Conservation (phyloP, 2,329 filamentous ascomycete species). For the Diaporthe humulicola region DNA sequence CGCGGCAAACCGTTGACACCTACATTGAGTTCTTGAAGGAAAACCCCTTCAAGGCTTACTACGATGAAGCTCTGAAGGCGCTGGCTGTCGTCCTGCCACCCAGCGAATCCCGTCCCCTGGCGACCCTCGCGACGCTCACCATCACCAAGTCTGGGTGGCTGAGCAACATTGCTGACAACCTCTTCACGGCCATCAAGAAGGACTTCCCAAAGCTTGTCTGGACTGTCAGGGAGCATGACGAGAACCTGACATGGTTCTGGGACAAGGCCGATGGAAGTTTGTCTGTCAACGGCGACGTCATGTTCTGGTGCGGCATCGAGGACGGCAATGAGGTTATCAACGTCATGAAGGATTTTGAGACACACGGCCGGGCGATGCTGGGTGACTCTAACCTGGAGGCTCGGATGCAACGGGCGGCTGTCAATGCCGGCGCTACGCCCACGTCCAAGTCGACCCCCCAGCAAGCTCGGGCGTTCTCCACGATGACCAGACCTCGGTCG, state of each 20-base stretch:
- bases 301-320: constrained; percentile 96
- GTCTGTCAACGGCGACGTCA: constrained; percentile 85
- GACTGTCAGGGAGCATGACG: constrained; percentile 96
- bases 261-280: constrained; percentile 96
- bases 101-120: constrained; percentile 73
- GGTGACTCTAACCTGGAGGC: constrained; percentile 90
- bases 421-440: constrained; percentile 58
- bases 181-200: constrained; percentile 93
- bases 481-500: constrained; percentile 56
- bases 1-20: constrained; percentile 85
- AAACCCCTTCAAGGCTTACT: constrained; percentile 91
- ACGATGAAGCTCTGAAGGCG: constrained; percentile 93
- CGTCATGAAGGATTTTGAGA: constrained; percentile 87
- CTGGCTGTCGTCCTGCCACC: constrained; percentile 89
- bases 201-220: constrained; percentile 92
- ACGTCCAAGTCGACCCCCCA: constrained; percentile 52
- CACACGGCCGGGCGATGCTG: constrained; percentile 87
- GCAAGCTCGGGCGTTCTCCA: constrained; percentile 78
- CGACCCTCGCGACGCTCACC: constrained; percentile 89
- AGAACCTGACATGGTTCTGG: constrained; percentile 98
- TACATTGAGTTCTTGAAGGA: constrained; percentile 85
- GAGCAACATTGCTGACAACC: constrained; percentile 94
- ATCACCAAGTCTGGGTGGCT: constrained; percentile 97
- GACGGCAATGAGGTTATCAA: constrained; percentile 84
- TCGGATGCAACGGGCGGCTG: constrained; percentile 83